These are phyloP conservation scores for Hibiscus trionum DNA, from an alignment of 345 rosid species.

Conservation along the genomic window DNA sequence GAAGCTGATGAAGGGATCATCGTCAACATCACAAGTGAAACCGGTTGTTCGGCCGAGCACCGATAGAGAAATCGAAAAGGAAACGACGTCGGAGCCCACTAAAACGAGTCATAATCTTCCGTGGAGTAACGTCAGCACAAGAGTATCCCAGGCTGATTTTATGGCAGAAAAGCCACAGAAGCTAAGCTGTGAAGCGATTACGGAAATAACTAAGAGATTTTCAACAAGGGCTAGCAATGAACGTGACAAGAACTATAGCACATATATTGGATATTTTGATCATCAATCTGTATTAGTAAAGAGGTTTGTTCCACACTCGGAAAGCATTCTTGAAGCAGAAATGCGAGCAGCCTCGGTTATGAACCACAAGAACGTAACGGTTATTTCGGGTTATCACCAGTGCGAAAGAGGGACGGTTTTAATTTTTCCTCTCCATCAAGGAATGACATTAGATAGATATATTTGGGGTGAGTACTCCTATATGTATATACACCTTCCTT, in stretches of 20 bases:
- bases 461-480: constrained; percentile 20
- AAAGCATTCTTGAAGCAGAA: constrained; percentile 26
- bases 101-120: neutral
- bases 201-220: constrained; percentile 24
- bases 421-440: constrained; percentile 16
- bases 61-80: neutral
- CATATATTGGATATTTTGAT: constrained; percentile 16
- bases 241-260: constrained; percentile 1
- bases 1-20: constrained; percentile 15
- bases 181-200: constrained; percentile 27
- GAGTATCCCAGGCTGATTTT: too few relatives aligned
- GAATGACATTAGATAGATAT: constrained; percentile 18
- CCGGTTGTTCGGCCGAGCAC: neutral
- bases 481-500: neutral
- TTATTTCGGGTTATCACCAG: constrained; percentile 23
- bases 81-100: neutral
- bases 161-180: constrained; percentile 16
- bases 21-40: neutral
- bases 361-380: constrained; percentile 24
- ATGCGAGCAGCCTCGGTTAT: constrained; percentile 24
- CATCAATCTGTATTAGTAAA: constrained; percentile 17
- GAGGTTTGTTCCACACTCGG: constrained; percentile 8
- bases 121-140: neutral
- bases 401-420: constrained; percentile 17
- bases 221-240: constrained; percentile 10